phyloP scores from a whole-genome alignment of 768 basidiomycete species.

The Collybiopsis confluens region DNA sequence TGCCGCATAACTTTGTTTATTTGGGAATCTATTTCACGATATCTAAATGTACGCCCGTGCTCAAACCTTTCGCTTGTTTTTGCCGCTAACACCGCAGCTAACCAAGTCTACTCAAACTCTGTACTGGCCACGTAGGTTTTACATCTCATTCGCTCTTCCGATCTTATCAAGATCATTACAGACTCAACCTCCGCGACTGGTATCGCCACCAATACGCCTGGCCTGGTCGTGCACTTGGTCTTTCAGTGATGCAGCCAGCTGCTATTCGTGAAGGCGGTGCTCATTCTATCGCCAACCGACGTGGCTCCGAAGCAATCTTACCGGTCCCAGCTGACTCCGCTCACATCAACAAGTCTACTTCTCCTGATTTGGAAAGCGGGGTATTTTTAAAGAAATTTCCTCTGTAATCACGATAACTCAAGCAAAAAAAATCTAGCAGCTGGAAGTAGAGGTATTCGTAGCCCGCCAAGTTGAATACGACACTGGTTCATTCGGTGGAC shows the following conservation, averaged over 20 bases:
- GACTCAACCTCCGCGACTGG: slow-evolving; percentile 14
- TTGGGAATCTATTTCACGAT: slow-evolving; percentile 11
- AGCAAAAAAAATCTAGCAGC: too few species aligned
- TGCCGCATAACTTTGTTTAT: slow-evolving; percentile 13
- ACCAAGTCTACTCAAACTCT: slow-evolving; percentile 12
- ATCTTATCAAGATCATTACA: neutral
- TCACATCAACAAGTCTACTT: neutral
- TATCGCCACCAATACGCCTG: slow-evolving; percentile 12
- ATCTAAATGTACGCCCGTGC: slow-evolving; percentile 3
- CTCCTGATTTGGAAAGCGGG: neutral
- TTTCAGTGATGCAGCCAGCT: slow-evolving; percentile 6
- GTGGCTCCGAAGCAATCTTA: neutral
- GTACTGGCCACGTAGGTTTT: slow-evolving; percentile 10
- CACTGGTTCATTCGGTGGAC: neutral
- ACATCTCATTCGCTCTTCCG: neutral
- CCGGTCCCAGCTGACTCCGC: neutral
- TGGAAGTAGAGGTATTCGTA: neutral
- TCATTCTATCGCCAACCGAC: neutral
- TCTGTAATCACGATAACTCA: too few species aligned
- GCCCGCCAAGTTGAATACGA: slow-evolving; percentile 1
- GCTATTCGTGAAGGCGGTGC: neutral
- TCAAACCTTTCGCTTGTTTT: neutral
- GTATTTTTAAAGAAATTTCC: neutral
- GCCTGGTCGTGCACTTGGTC: slow-evolving; percentile 8
- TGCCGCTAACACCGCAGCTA: too few species aligned